Evolutionary conservation across 257 asterid genomes (phyloP).

Genomic region (Solanum neorickii): DNA sequence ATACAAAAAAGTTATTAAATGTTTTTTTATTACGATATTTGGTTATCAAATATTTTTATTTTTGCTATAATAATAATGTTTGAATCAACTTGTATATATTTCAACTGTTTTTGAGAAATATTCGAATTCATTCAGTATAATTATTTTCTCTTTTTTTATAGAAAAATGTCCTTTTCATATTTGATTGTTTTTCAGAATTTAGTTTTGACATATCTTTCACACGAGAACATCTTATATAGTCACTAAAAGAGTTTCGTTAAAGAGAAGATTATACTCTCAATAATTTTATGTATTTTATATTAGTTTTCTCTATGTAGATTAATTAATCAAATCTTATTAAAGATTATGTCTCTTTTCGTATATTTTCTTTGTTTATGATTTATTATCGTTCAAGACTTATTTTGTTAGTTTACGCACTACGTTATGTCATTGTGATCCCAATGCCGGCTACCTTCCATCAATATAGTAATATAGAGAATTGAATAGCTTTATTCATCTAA

Average conservation of each 20-base stretch:
- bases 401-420: background rate
- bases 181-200: background rate
- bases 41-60: background rate
- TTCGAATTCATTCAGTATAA: too few relatives aligned
- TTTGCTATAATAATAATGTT: background rate
- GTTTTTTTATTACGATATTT: background rate
- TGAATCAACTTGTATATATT: background rate
- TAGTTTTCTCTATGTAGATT: background rate
- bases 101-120: background rate
- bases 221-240: background rate
- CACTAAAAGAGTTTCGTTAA: background rate
- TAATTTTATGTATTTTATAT: too few relatives aligned
- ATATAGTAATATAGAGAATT: background rate
- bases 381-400: background rate
- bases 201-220: background rate
- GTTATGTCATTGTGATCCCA: background rate
- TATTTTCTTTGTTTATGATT: background rate
- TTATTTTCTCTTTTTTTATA: accelerated
- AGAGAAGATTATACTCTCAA: too few relatives aligned
- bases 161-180: too few relatives aligned
- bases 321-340: background rate
- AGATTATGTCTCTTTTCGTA: background rate
- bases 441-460: background rate
- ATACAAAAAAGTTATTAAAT: accelerated
- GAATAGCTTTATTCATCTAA: background rate